Evolutionary conservation across 2,329 filamentous ascomycete genomes (phyloP).

Genomic region (Exutisphaerella laricina): DNA sequence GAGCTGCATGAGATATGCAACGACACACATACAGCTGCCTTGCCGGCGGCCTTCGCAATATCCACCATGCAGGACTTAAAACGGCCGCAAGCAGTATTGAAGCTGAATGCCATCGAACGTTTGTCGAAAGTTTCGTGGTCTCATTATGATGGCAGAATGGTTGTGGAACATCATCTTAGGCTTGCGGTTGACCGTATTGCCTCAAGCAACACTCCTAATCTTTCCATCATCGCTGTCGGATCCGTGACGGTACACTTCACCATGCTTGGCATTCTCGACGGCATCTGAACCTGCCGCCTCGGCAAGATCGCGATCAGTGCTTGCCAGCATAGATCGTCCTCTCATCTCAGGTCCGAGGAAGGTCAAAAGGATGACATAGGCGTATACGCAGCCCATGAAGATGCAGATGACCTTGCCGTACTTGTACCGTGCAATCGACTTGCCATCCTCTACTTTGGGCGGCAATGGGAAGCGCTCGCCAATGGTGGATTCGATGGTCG

Average conservation of each 20-base stretch:
- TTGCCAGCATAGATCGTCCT: constrained; percentile 30
- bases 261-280: constrained; percentile 8
- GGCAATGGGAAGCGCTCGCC: constrained; percentile 39
- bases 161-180: no score
- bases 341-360: constrained; percentile 54
- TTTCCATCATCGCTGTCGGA: constrained; percentile 4
- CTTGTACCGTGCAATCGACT: constrained; percentile 36
- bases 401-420: constrained; percentile 39
- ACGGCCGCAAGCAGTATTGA: no score
- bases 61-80: no score
- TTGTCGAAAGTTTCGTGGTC: no score
- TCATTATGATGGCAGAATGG: no score
- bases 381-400: constrained; percentile 81
- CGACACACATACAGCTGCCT: no score
- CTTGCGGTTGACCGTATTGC: no score
- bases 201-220: constrained; percentile 3
- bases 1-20: no score
- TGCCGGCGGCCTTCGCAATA: no score
- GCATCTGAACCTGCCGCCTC: constrained; percentile 26
- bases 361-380: constrained; percentile 56
- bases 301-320: constrained; percentile 28
- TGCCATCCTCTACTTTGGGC: constrained; percentile 37
- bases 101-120: no score
- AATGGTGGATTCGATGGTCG: constrained; percentile 41
- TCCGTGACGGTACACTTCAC: constrained; percentile 1